These are phyloP conservation scores for Podila clonocystis DNA, from an alignment of 192 early-diverging fungal genomes.

Conservation along the genomic window DNA sequence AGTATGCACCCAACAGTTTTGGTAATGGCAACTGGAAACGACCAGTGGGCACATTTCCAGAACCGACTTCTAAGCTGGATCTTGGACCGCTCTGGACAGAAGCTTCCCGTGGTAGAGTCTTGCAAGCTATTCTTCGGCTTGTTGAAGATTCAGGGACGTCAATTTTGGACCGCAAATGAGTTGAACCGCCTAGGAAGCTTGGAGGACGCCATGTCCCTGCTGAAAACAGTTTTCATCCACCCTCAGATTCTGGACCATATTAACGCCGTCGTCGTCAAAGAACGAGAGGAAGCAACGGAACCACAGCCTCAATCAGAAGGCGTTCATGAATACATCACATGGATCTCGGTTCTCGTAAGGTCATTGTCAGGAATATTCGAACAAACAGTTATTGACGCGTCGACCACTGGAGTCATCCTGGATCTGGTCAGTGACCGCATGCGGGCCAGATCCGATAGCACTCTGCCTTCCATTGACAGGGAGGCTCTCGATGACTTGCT, in stretches of 20 bases:
- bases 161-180: slow-evolving; percentile 23
- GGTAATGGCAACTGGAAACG: neutral
- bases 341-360: slow-evolving; percentile 30
- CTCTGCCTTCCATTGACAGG: neutral
- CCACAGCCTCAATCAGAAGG: neutral
- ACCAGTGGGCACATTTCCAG: slow-evolving; percentile 12
- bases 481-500: neutral
- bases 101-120: slow-evolving; percentile 13
- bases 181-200: neutral
- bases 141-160: slow-evolving; percentile 12
- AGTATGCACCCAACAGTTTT: slow-evolving; percentile 18
- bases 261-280: neutral
- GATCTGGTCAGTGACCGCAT: slow-evolving; percentile 11
- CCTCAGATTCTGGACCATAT: slow-evolving; percentile 24
- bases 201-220: neutral
- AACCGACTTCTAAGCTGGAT: neutral
- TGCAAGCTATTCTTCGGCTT: slow-evolving; percentile 17
- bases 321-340: slow-evolving; percentile 14
- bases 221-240: slow-evolving; percentile 16
- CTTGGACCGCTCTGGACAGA: slow-evolving; percentile 1
- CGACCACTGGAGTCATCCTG: slow-evolving; percentile 1
- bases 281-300: neutral
- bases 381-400: neutral
- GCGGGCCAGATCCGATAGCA: neutral
- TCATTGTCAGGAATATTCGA: slow-evolving; percentile 13